Percentiles rank a stretch among this genome's conserved stretches.
Evolutionary conservation across 176 grass and related monocot genomes (phyloP).

Genomic region (Eragrostis curvula): DNA sequence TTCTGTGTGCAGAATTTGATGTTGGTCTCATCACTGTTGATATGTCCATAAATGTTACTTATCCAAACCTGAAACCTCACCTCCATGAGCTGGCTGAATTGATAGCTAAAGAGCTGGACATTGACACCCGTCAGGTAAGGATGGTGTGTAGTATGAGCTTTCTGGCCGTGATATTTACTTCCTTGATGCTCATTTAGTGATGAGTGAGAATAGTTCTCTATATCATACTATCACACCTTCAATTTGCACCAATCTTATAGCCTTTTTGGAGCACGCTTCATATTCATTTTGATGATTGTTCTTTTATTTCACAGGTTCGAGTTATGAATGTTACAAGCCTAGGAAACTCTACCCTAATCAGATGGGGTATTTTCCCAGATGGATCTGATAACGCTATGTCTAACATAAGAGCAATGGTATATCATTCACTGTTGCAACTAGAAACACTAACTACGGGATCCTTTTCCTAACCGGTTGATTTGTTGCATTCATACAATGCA

Average conservation of each 20-base stretch:
- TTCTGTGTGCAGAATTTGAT: constrained; percentile 75
- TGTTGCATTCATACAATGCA: constrained; percentile 41
- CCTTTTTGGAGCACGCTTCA: constrained; percentile 26
- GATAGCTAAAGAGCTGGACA: constrained; percentile 84
- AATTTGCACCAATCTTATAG: constrained; percentile 1
- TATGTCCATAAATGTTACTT: constrained; percentile 95
- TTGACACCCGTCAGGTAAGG: constrained; percentile 78
- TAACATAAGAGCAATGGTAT: constrained; percentile 88
- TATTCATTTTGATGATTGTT: constrained; percentile 37
- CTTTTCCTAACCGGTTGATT: constrained; percentile 30
- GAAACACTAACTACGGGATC: constrained; percentile 22
- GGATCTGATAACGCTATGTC: constrained; percentile 85
- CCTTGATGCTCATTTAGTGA: background rate
- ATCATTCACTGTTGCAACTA: constrained; percentile 38
- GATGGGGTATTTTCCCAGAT: constrained; percentile 86
- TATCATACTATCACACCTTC: constrained; percentile 1
- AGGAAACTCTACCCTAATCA: constrained; percentile 87
- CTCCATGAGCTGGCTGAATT: constrained; percentile 76
- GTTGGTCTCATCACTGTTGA: constrained; percentile 85
- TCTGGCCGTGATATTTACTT: constrained; percentile 30
- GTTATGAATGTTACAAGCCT: constrained; percentile 77
- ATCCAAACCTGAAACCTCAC: constrained; percentile 71
- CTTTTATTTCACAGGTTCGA: constrained; percentile 65
- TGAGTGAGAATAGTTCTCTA: constrained; percentile 9
- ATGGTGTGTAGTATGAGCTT: constrained; percentile 7